These are phyloP conservation scores for Hanseniaspora valbyensis DNA, from an alignment of 805 yeast species.

Conservation along the genomic window DNA sequence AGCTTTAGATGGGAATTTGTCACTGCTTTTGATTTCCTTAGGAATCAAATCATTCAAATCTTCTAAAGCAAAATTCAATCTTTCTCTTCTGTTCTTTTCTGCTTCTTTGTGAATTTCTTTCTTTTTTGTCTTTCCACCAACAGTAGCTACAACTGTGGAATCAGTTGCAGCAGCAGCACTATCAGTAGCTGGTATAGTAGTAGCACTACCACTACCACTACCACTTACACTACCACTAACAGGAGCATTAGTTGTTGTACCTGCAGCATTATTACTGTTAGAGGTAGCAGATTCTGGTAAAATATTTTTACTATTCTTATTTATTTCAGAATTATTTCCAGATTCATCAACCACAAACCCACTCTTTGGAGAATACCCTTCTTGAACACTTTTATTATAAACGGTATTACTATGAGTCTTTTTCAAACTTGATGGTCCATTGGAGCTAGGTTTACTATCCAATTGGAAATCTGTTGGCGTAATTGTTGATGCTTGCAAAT, in stretches of 20 bases:
- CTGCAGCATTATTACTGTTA: background rate
- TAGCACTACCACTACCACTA: no score
- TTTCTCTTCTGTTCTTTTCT: constrained; percentile 88
- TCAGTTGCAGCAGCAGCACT: no score
- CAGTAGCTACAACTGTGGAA: background rate
- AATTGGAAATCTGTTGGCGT: background rate
- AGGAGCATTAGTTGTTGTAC: no score
- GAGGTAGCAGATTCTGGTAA: no score
- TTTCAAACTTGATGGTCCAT: background rate
- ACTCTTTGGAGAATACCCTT: background rate
- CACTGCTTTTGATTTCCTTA: constrained; percentile 41
- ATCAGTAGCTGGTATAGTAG: no score
- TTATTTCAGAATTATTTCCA: no score
- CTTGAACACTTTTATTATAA: background rate
- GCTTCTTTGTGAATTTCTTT: constrained; percentile 67
- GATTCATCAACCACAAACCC: no score
- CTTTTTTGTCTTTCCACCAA: constrained; percentile 17
- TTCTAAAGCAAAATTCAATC: constrained; percentile 78
- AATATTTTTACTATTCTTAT: no score
- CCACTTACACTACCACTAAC: no score
- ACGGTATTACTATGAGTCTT: background rate
- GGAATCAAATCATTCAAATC: constrained; percentile 65
- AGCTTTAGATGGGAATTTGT: constrained; percentile 73
- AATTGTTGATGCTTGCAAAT: background rate
- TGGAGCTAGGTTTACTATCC: background rate